Conservation (phyloP, 164 flowering plant species). For the Umbilicus rupestris region DNA sequence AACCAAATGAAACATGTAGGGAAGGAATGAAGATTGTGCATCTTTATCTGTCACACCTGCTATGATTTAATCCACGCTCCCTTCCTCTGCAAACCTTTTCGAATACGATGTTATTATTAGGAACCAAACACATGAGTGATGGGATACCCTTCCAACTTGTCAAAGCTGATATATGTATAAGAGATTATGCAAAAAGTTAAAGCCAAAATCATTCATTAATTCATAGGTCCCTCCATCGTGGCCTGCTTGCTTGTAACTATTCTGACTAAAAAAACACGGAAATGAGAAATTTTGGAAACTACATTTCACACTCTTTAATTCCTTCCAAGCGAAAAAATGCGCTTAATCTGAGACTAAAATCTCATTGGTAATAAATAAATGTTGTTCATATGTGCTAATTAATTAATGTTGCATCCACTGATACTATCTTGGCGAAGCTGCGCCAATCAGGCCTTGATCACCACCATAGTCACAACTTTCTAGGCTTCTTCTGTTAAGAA, state of each 20-base stretch:
- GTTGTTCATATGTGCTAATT: too few relatives aligned
- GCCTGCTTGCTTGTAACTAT: neutral
- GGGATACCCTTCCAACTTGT: neutral
- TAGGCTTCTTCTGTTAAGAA: too few relatives aligned
- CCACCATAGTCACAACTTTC: neutral
- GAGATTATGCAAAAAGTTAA: too few relatives aligned
- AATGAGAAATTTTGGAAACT: constrained; percentile 1
- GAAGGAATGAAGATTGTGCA: neutral
- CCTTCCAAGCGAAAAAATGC: too few relatives aligned
- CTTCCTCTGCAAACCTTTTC: neutral
- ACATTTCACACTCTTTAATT: neutral
- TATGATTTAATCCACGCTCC: too few relatives aligned
- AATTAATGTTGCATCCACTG: too few relatives aligned
- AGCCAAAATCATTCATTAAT: neutral
- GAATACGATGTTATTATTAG: neutral
- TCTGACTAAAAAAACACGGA: neutral
- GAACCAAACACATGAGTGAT: neutral
- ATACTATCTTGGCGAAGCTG: neutral
- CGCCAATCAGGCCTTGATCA: constrained; percentile 1
- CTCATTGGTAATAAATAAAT: too few relatives aligned
- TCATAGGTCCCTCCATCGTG: constrained; percentile 1
- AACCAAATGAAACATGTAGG: too few relatives aligned
- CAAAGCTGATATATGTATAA: too few relatives aligned
- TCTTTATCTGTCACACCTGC: too few relatives aligned
- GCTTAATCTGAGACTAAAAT: too few relatives aligned